Evolutionary conservation across 331 rosid genomes (phyloP).

Genomic region (Rosa hybrid): DNA sequence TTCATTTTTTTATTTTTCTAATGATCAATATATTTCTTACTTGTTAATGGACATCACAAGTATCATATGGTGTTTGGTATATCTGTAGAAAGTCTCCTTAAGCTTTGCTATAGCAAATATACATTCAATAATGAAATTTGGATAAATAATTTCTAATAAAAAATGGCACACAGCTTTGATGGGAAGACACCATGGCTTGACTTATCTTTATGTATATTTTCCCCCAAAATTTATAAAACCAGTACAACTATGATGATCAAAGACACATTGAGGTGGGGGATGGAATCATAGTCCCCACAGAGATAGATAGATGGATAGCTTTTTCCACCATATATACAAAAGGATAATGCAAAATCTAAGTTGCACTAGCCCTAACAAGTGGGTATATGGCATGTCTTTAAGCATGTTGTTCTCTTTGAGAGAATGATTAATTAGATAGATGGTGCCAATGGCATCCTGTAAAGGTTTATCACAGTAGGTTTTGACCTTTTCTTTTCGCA

Average conservation of each 20-base stretch:
- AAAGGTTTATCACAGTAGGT: conserved; percentile 44
- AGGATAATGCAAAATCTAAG: conserved; percentile 48
- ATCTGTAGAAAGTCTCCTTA: no score
- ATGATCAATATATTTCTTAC: no score
- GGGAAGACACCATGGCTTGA: no score
- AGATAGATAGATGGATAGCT: conserved; percentile 2
- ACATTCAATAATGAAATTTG: no score
- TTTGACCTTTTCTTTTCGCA: conserved; percentile 25
- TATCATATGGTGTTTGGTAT: no score
- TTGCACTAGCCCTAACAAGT: conserved; percentile 41
- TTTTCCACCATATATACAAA: conserved; percentile 38
- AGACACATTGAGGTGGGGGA: conserved; percentile 34
- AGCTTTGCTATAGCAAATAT: no score
- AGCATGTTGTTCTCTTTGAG: conserved; percentile 35
- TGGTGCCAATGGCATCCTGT: conserved; percentile 57
- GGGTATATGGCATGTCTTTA: conserved; percentile 41
- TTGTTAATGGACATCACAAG: no score
- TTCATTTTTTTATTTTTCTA: no score
- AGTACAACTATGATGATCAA: neutral
- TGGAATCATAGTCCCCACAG: conserved; percentile 49
- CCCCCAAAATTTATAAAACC: neutral
- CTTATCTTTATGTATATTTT: no score
- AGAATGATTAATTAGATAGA: conserved; percentile 34
- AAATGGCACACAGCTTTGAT: no score
- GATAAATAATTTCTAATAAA: no score